phyloP scores from a whole-genome alignment of 176 grass and related monocot species.

The Microstegium vimineum region DNA sequence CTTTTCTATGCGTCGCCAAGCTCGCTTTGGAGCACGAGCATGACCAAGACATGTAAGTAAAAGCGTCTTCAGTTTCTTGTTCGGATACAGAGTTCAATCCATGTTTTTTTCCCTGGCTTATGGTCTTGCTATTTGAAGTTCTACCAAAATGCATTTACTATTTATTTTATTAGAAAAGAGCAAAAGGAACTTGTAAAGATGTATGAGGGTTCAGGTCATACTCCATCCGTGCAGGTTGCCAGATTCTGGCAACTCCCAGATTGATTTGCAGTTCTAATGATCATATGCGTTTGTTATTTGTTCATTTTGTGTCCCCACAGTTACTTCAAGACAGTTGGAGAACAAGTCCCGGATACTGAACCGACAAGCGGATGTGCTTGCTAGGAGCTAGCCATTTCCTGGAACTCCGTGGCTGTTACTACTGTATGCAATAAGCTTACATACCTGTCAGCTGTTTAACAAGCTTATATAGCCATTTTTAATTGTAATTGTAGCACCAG shows the following conservation, averaged over 20 bases:
- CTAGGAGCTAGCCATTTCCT: slow-evolving; percentile 32
- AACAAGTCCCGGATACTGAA: slow-evolving; percentile 45
- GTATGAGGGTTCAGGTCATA: background rate
- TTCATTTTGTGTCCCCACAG: slow-evolving; percentile 34
- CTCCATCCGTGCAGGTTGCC: background rate
- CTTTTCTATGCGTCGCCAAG: slow-evolving; percentile 79
- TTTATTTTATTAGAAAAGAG: background rate
- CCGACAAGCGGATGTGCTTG: slow-evolving; percentile 76
- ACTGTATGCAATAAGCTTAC: slow-evolving; percentile 18
- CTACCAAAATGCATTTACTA: background rate
- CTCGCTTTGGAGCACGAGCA: slow-evolving; percentile 73
- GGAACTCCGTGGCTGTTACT: background rate
- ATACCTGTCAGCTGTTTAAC: background rate
- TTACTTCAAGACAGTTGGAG: slow-evolving; percentile 65
- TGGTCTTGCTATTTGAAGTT: background rate
- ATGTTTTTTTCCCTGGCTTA: background rate
- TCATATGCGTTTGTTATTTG: background rate
- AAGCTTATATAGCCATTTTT: background rate
- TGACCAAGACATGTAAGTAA: slow-evolving; percentile 92
- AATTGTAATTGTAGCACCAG: slow-evolving; percentile 2
- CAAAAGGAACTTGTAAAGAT: background rate
- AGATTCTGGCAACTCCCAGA: background rate
- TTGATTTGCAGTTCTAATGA: background rate
- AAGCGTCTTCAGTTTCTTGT: background rate
- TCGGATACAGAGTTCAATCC: background rate